phyloP scores from a whole-genome alignment of 345 rosid genomes.

The Eucalyptus grandis region DNA sequence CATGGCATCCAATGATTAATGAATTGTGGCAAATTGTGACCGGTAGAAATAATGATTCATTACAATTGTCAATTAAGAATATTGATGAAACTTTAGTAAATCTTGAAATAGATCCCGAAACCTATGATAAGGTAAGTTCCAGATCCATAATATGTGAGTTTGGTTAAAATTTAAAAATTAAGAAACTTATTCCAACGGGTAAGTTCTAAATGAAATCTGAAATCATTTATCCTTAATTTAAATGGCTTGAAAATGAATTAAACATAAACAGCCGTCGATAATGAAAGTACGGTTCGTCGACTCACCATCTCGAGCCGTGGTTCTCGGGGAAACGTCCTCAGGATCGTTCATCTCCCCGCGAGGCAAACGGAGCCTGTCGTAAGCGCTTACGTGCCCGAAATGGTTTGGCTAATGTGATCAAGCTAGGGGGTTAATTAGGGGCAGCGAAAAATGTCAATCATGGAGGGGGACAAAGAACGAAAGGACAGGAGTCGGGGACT shows the following conservation, averaged over 20 bases:
- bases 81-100: rapidly evolving
- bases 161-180: rapidly evolving
- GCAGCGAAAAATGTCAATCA: not conserved
- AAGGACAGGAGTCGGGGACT: not conserved
- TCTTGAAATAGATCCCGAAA: rapidly evolving
- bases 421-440: not conserved
- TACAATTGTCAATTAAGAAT: not conserved
- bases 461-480: not conserved
- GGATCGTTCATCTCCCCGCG: not conserved
- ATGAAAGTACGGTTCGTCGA: not conserved
- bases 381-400: not conserved
- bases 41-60: no score
- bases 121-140: rapidly evolving
- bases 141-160: rapidly evolving
- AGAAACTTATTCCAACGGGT: rapidly evolving
- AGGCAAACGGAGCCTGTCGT: not conserved
- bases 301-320: not conserved
- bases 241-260: not conserved
- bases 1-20: no score
- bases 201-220: rapidly evolving
- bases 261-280: not conserved
- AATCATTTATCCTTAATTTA: rapidly evolving
- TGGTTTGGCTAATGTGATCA: not conserved
- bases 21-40: no score
- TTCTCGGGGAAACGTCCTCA: not conserved